A percentile compares a stretch with the other conserved stretches of the same genome.
Evolutionary conservation across 768 basidiomycete genomes (phyloP).

Genomic region (Xanthoconium purpureum): DNA sequence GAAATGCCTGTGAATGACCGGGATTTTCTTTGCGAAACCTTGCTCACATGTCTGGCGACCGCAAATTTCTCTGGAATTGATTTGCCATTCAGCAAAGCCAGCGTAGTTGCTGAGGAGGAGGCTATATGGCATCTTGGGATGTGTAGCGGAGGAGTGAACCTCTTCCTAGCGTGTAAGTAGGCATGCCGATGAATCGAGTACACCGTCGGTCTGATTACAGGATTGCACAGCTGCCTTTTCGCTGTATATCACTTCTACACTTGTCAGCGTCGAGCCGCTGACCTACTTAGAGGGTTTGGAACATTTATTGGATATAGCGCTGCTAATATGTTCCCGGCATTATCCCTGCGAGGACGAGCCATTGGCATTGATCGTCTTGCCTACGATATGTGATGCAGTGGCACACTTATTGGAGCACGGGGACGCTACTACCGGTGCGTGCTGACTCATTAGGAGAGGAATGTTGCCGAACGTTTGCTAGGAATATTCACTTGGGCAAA

Average conservation of each 20-base stretch:
- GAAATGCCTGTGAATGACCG: conserved; percentile 1
- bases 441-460: not conserved
- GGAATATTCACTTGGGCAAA: conserved; percentile 6
- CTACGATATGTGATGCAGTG: conserved; percentile 51
- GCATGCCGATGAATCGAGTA: not conserved
- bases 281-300: conserved; percentile 42
- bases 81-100: conserved; percentile 2
- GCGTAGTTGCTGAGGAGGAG: conserved; percentile 28
- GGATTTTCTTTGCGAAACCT: conserved; percentile 32
- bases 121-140: conserved; percentile 38
- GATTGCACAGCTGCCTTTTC: conserved; percentile 44
- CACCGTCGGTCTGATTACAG: not conserved
- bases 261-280: conserved; percentile 33
- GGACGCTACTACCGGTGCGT: conserved; percentile 29
- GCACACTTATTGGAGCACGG: conserved; percentile 33
- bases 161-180: conserved; percentile 43
- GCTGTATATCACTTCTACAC: conserved; percentile 36
- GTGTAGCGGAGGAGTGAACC: conserved; percentile 26
- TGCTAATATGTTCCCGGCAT: conserved; percentile 46
- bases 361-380: conserved; percentile 47
- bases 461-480: conserved; percentile 1
- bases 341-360: conserved; percentile 47
- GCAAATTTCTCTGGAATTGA: conserved; percentile 13
- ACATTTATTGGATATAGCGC: conserved; percentile 46
- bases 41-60: conserved; percentile 37